Base-by-base conservation (phyloP, 768 basidiomycete species). In the Polyporus arcularius region DNA sequence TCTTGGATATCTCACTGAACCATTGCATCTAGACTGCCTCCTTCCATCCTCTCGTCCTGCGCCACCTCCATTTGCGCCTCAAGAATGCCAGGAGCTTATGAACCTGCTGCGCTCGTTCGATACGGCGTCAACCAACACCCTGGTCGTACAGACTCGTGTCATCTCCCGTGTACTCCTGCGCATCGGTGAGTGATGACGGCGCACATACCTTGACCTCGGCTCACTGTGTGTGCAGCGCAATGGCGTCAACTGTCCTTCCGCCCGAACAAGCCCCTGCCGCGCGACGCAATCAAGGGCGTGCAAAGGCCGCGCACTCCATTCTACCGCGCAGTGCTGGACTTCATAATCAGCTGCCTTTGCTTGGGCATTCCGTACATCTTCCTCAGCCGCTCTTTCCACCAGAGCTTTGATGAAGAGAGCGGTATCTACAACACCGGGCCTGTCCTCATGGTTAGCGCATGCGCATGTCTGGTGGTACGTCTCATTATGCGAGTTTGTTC, bases 331-430 rank as follows among this genome's bases (percentile, higher is more conserved):
- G 61, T 85, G 35, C 57, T 83, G 52, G 87, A 90, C 69, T 71
- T 90, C 67, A 32, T 90, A 45, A 72, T 88, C 57, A 83, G 86
- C 0, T 76, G 82, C 63, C 63, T 94, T 26, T 90, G 89, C 68
- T 80, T 94, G 10, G 92, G 92, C 2, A 86, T 94, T 51, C 92
- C 92, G 0, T 92, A 87, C 72, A 72, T 93, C 58, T 90, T 92
- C 76, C 72, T 84, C 64, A 81, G 83, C 53, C 82, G 85, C 53
- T 68, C 79, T 10, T 74, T 78, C 45, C 72, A 76, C 60, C 80
- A 80, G 47, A 71, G 82, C 18, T 67, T 80, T 35, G 89, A 90
- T 69, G 81, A 85, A 52, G 90, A 90, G 71, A 80, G 83, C 54
- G 85, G 84, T 16, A 62, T 76, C 39, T 73, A 72, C 46, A 70